Conservation (phyloP, 2,329 filamentous ascomycete genomes). For the Pestalotiopsis sp. region DNA sequence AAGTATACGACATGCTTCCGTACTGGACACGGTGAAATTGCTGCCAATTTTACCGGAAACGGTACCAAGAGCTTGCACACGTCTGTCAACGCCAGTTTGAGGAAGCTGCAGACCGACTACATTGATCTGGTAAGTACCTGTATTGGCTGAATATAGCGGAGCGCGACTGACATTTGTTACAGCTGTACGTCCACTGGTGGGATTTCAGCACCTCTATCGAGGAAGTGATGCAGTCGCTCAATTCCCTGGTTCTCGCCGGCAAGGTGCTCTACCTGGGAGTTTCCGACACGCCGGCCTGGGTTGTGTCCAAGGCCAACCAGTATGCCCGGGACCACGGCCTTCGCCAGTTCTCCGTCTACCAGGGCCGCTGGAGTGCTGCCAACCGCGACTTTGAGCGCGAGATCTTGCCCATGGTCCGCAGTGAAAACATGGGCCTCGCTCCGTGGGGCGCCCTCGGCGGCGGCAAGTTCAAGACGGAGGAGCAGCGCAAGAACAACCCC, state of each 20-base stretch:
- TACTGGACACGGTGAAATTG: constrained; percentile 42
- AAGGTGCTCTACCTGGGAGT: constrained; percentile 72
- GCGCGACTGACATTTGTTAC: constrained; percentile 15
- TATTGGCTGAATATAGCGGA: not conserved
- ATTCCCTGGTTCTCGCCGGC: constrained; percentile 59
- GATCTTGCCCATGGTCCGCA: constrained; percentile 67
- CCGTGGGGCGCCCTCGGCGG: constrained; percentile 63
- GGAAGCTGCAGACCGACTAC: constrained; percentile 68
- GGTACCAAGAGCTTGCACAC: constrained; percentile 61
- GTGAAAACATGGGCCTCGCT: constrained; percentile 63
- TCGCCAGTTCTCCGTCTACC: constrained; percentile 70
- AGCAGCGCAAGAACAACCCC: constrained; percentile 49
- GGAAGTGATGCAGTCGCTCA: constrained; percentile 71
- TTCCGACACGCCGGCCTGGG: constrained; percentile 71
- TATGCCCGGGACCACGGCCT: constrained; percentile 73
- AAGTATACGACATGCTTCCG: constrained; percentile 67
- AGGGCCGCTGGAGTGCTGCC: constrained; percentile 65
- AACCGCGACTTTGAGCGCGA: constrained; percentile 70
- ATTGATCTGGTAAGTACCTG: constrained; percentile 49
- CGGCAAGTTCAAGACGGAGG: constrained; percentile 50
- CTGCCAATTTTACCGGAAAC: constrained; percentile 60
- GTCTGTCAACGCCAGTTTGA: constrained; percentile 58
- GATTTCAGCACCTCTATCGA: constrained; percentile 66
- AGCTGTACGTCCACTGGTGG: constrained; percentile 69
- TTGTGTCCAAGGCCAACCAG: constrained; percentile 67